Base-by-base conservation (phyloP, 2,329 filamentous ascomycete genomes). In the Aureobasidium musti region DNA sequence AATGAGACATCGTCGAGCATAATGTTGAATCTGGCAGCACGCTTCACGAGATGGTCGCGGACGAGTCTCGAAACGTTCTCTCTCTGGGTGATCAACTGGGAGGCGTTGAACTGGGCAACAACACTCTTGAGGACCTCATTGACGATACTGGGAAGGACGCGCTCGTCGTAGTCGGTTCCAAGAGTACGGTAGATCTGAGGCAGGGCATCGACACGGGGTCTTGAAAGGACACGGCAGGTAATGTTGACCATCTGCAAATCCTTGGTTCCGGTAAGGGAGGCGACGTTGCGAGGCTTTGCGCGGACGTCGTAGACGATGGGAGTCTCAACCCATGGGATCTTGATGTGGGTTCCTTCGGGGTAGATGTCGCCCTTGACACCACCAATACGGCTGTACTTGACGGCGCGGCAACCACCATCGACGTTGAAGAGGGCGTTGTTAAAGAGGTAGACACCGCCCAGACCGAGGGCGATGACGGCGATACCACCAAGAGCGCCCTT, bases 211-310 rank as follows among this genome's bases (percentile, higher is more conserved):
- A 99, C 83, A 67, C 92, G 88, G 66, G 95, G 95, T 73, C 92
- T 86, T 67, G 94, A 97, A 63, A 99, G 91, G 67, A 99, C 95
- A 91, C 95, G 94, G 81, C 95, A 99, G 76, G 94, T 99, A 78
- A 99, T 98, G 86, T 99, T 99, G 77, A 98, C 95, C 95, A 99
- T 99, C 84, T 99, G 95, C 80, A 99, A 83, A 81, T 99, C 95
- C 85, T 99, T 99, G 76, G 95, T 99, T 73, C 95, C 95, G 68
- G 95, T 99, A 72, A 99, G 87, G 71, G 95, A 98, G 72, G 95
- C 91, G 73, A 99, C 93, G 76, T 96, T 97, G 78, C 95, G 89
- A 74, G 95, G 95, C 84, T 94, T 97, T 68, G 95, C 95, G 81
- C 95, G 94, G 73, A 99, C 95, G 79, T 99, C 94, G 84, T 98